Base-by-base conservation (phyloP, 805 yeast genomes). In the Starmerella sp. region DNA sequence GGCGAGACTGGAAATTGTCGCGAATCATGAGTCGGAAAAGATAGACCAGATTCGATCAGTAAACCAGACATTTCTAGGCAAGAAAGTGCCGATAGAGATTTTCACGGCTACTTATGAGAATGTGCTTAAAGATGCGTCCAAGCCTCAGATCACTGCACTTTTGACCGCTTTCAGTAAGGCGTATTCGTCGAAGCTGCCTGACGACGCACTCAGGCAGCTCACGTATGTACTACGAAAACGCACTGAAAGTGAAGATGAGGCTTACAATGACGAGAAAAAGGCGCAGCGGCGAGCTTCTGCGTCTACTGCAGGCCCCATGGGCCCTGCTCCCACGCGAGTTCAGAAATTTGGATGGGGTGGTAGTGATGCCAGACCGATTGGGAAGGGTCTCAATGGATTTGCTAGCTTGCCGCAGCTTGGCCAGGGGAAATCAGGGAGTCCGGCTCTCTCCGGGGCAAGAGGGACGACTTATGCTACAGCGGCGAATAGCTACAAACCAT, bases 21-120 rank as follows among this genome's bases (percentile, higher is more conserved):
- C 73, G 66, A 45, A 63, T 64, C 54, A 73, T 67, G 61, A 60
- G 64, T n/a, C 53, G 35, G 67, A 65, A 11, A 62, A 61, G 13
- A 62, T 63, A 35, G 55, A 61, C 35, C 54, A 63, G 34, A 47
- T 63, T 17, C 31, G 52, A 9, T 58, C 56, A 13, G 66, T 60
- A 7, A 61, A 60, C 50, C 28, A 38, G 17, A 62, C 62, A 6
- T 65, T 55, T 50, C 53, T 57, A 17, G 45, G 30, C 5, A 54
- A 55, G 46, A 52, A 52, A 4, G 65, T 63, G 6, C 66, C 66
- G 2, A 59, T 52, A 0, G 54, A 52, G 17, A 59, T 60, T 7
- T 61, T 63, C 31, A 38, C 60, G 6, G 52, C 62, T 4, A 63
- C 64, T 4, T 63, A 62, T 48, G 58, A 55, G 41, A 30, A 50